These are phyloP conservation scores for Inga laurina DNA, from an alignment of 306 rosid genomes.

Conservation along the genomic window DNA sequence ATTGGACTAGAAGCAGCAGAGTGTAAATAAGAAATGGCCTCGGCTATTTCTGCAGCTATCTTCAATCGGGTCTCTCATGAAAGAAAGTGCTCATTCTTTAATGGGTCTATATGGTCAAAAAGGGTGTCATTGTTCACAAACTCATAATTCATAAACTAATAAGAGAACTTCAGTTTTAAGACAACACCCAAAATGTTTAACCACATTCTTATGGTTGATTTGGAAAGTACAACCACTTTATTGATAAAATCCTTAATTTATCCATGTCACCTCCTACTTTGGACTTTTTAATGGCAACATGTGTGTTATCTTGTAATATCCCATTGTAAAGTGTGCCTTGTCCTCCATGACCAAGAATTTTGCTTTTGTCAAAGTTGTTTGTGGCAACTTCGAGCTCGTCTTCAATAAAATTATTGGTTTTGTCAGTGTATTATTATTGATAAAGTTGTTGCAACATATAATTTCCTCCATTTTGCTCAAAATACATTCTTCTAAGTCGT, in stretches of 20 bases:
- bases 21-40: conserved; percentile 36
- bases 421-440: neutral
- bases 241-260: conserved; percentile 20
- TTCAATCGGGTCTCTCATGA: conserved; percentile 8
- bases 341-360: conserved; percentile 12
- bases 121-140: conserved; percentile 27
- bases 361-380: neutral
- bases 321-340: conserved; percentile 14
- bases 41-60: conserved; percentile 37
- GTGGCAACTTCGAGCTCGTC: neutral
- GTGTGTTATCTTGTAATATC: neutral
- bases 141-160: conserved; percentile 26
- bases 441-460: conserved; percentile 21
- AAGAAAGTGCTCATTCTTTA: neutral
- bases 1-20: conserved; percentile 36
- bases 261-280: neutral
- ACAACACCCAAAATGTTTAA: conserved; percentile 7
- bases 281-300: conserved; percentile 21
- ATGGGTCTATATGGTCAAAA: neutral
- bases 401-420: neutral
- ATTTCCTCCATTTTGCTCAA: conserved; percentile 36
- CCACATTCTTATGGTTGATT: conserved; percentile 22
- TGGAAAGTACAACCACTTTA: conserved; percentile 17
- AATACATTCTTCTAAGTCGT: conserved; percentile 3
- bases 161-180: conserved; percentile 10